A percentile compares a stretch with the other conserved stretches of the same genome.
phyloP scores from a whole-genome alignment of 2,329 filamentous ascomycete species.

The Cercospora beticola region DNA sequence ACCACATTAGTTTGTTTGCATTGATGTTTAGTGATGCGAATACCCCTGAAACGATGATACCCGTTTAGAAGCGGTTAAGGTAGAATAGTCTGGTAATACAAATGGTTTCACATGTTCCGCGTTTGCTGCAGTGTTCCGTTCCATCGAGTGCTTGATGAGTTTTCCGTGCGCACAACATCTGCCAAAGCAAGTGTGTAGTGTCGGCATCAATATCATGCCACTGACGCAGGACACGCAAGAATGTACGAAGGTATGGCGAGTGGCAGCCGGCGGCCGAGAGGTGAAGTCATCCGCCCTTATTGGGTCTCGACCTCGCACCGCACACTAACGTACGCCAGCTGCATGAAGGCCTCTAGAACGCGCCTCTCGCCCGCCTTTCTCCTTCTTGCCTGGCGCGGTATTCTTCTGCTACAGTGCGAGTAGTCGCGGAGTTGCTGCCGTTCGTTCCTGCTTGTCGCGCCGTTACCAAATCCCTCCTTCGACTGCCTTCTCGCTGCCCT shows the following conservation, averaged over 20 bases:
- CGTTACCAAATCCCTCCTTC: neutral
- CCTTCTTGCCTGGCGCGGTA: neutral
- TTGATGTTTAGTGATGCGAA: slow-evolving; percentile 15
- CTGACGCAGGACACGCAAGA: neutral
- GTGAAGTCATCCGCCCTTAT: slow-evolving; percentile 3
- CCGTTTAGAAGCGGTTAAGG: slow-evolving; percentile 14
- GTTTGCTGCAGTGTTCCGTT: neutral
- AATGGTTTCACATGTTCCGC: slow-evolving; percentile 9
- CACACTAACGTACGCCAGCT: neutral
- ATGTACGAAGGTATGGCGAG: neutral
- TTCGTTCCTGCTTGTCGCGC: neutral
- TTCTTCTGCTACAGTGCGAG: neutral
- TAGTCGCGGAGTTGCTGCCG: neutral
- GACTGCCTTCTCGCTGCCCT: neutral
- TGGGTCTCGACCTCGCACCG: neutral
- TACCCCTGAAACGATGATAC: slow-evolving; percentile 15
- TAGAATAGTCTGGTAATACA: slow-evolving; percentile 10
- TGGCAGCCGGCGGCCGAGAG: neutral
- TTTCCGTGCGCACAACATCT: neutral
- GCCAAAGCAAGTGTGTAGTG: neutral
- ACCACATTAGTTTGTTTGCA: slow-evolving; percentile 19
- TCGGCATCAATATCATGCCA: neutral
- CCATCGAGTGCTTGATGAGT: neutral
- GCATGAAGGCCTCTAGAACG: neutral
- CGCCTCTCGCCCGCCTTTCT: slow-evolving; percentile 3